Percentiles rank a stretch among this genome's conserved stretches.
Conservation (phyloP, 169 alveolate genomes). For the Eimeria sp. region DNA sequence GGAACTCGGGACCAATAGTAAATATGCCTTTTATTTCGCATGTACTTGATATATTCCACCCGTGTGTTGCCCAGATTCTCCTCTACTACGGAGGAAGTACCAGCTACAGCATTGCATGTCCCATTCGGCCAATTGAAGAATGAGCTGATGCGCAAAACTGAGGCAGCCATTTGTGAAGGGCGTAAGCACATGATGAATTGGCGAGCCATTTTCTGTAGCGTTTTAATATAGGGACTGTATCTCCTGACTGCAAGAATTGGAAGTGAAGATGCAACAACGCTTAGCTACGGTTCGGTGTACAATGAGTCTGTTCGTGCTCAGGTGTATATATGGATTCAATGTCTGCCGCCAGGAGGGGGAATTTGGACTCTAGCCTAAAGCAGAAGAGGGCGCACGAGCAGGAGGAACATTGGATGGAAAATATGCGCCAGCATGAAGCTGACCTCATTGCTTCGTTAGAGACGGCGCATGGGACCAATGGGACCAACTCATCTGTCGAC, state of each 20-base stretch:
- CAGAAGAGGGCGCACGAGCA: constrained; percentile 35
- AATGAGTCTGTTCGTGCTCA: not conserved
- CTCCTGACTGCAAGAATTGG: not conserved
- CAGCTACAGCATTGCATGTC: not conserved
- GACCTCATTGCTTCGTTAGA: not conserved
- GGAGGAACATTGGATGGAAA: constrained; percentile 12
- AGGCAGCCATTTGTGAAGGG: constrained; percentile 8
- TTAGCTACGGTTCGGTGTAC: not conserved
- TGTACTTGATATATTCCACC: not conserved
- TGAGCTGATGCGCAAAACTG: constrained; percentile 32
- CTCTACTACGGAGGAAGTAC: not conserved
- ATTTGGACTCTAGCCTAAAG: not conserved
- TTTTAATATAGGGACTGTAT: not conserved
- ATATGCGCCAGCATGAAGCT: not conserved
- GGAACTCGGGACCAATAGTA: not conserved
- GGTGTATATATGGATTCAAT: not conserved
- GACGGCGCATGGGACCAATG: constrained; percentile 16
- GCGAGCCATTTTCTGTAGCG: not conserved
- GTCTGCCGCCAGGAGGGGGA: not conserved
- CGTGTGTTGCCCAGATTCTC: not conserved
- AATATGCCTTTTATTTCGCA: not conserved
- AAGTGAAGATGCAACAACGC: not conserved
- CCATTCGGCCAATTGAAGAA: not conserved
- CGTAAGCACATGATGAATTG: not conserved
- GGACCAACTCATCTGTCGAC: not conserved